Conservation (phyloP, 768 basidiomycete species). For the Boletellus emodensis region DNA sequence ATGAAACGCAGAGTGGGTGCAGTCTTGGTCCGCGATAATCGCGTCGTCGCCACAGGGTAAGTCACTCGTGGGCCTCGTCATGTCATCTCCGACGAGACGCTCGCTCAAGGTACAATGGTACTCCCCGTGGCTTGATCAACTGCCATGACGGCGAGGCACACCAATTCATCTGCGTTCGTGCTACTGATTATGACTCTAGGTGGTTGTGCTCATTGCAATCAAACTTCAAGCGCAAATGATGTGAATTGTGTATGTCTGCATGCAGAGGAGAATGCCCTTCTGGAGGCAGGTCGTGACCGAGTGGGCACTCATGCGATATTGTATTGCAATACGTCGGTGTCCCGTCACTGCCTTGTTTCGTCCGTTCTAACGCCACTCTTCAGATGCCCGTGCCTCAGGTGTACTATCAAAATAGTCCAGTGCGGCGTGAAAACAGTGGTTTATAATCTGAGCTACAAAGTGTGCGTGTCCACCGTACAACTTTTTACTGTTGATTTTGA, state of each 20-base stretch:
- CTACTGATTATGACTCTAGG: constrained; percentile 67
- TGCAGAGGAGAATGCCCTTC: constrained; percentile 94
- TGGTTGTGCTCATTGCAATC: constrained; percentile 81
- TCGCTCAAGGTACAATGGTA: constrained; percentile 84
- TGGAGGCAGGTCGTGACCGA: constrained; percentile 91
- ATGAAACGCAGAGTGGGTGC: constrained; percentile 98
- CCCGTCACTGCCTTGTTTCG: neutral
- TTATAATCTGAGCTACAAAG: constrained; percentile 93
- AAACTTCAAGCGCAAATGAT: constrained; percentile 40
- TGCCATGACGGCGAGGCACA: constrained; percentile 48
- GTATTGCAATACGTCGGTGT: constrained; percentile 94
- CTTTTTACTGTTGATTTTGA: neutral
- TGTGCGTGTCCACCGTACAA: constrained; percentile 49
- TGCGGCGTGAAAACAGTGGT: constrained; percentile 89
- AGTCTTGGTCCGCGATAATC: constrained; percentile 80
- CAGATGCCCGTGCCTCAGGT: constrained; percentile 97
- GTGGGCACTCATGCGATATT: constrained; percentile 79
- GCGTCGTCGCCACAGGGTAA: constrained; percentile 77
- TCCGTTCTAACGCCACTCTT: neutral
- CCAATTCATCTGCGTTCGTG: constrained; percentile 14
- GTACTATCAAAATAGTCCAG: constrained; percentile 97
- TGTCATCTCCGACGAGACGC: neutral
- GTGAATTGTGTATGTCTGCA: constrained; percentile 92
- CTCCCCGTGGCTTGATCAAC: constrained; percentile 83
- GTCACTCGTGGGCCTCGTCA: constrained; percentile 11